Conservation (phyloP, 441 rosid genomes). For the Macaranga tanarius region DNA sequence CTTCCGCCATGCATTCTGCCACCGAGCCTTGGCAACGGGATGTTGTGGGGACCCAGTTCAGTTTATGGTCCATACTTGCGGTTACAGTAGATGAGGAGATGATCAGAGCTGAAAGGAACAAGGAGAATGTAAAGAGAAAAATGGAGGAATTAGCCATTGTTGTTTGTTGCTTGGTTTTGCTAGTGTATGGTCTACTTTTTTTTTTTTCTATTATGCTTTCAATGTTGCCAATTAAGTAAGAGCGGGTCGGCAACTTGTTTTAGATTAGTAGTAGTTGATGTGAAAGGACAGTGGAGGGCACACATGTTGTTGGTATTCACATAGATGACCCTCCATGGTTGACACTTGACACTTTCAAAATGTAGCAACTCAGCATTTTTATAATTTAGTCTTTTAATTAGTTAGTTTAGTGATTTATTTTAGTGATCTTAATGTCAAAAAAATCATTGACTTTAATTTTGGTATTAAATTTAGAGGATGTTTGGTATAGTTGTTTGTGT, state of each 20-base stretch:
- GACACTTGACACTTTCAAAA: neutral
- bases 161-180: neutral
- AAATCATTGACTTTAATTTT: too few relatives aligned
- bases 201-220: neutral
- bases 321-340: neutral
- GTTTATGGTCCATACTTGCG: conserved; percentile 24
- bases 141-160: conserved; percentile 39
- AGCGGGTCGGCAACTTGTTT: conserved; percentile 22
- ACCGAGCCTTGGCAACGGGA: conserved; percentile 49
- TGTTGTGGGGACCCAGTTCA: conserved; percentile 41
- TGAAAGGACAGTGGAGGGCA: neutral
- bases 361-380: too few relatives aligned
- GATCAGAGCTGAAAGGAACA: conserved; percentile 30
- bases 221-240: neutral
- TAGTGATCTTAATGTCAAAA: too few relatives aligned
- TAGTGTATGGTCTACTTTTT: neutral
- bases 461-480: too few relatives aligned
- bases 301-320: neutral
- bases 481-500: too few relatives aligned
- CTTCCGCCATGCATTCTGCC: conserved; percentile 50
- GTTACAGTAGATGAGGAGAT: conserved; percentile 32
- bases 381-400: too few relatives aligned
- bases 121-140: conserved; percentile 26
- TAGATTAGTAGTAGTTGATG: neutral
- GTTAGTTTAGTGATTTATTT: too few relatives aligned